Evolutionary conservation across 345 rosid genomes (phyloP).

Genomic region (Trapa bicornis): DNA sequence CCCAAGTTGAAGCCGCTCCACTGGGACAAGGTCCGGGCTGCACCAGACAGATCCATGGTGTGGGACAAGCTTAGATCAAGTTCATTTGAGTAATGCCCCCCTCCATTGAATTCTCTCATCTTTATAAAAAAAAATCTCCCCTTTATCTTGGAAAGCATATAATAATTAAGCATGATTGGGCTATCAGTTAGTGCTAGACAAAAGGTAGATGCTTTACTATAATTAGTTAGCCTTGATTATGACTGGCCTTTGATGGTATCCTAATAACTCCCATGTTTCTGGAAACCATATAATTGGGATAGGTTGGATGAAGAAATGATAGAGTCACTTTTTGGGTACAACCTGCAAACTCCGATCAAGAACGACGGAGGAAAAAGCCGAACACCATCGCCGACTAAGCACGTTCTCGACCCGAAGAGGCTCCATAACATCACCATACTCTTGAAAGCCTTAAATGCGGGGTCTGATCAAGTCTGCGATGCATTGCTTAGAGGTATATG

Average conservation of each 20-base stretch:
- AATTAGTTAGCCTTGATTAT: background rate
- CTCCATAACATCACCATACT: constrained; percentile 89
- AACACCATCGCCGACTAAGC: constrained; percentile 86
- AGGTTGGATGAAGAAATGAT: constrained; percentile 99
- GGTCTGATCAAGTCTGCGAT: constrained; percentile 62
- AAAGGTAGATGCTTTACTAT: background rate
- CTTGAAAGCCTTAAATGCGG: constrained; percentile 62
- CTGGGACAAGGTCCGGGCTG: constrained; percentile 99
- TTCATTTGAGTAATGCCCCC: constrained; percentile 77
- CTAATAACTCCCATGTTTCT: background rate
- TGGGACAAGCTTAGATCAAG: constrained; percentile 91
- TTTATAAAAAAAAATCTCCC: background rate
- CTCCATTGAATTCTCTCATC: background rate
- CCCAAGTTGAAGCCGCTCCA: constrained; percentile 96
- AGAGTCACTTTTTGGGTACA: constrained; percentile 86
- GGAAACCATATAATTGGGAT: constrained; percentile 3
- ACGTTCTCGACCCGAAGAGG: constrained; percentile 82
- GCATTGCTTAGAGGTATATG: constrained; percentile 61
- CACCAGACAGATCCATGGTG: constrained; percentile 71
- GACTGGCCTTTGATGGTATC: background rate
- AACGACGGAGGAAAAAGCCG: constrained; percentile 67
- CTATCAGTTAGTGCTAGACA: background rate
- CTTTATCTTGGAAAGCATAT: background rate
- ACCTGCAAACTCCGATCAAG: constrained; percentile 38
- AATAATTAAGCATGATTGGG: constrained; percentile 2